Evolutionary conservation across 371 early-diverging fungal genomes (phyloP), one percentile per base, ranked within the genome.

Genomic region (Basidiobolus meristosporus): DNA sequence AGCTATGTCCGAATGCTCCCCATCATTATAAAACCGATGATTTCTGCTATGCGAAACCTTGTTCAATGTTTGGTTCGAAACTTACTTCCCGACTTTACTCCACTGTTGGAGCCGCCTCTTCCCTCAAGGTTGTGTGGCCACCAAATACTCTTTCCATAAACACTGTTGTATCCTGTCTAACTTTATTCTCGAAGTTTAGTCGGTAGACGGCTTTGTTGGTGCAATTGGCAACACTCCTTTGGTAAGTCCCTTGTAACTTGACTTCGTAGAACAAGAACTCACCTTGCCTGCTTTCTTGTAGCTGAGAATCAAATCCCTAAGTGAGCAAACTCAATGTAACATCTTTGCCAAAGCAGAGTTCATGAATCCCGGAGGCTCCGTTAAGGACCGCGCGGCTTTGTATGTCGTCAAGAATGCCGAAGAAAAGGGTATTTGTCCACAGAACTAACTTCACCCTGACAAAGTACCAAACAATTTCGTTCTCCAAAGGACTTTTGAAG

Each of bases 301-400:
- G 82, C 68, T 84, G 39, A 77, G 77, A 21, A 64, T 87, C 43
- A 68, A 68, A 43, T 61, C 60, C 36, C 38, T 87, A 43, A 84
- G 85, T 52, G 54, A 78, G 32, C 82, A 82, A 50, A 86, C 87
- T 2, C 87, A 88, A 29, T 80, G 83, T 47, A 73, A 84, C 37
- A 86, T 93, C 40, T 60, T 81, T 20, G 93, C 77, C 42, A 93
- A 93, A 59, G 91, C 90, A 36, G 95, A 93, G 64, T 93, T 82
- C 56, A 90, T 93, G 91, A 93, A 93, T 56, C 90, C 95, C n/a
- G 93, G 95, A 38, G 95, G 95, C 15, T 82, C 83, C 5, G 95
- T 95, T 53, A 95, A 95, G 60, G 95, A 95, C 57, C 74, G 95
- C 34, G 91, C 91, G 15, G 95, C 96, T 1, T 63, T 90, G 30